A percentile compares a stretch with the other conserved stretches of the same genome.
These are phyloP conservation scores for Populus deltoides DNA, from an alignment of 345 rosid species.

Conservation along the genomic window DNA sequence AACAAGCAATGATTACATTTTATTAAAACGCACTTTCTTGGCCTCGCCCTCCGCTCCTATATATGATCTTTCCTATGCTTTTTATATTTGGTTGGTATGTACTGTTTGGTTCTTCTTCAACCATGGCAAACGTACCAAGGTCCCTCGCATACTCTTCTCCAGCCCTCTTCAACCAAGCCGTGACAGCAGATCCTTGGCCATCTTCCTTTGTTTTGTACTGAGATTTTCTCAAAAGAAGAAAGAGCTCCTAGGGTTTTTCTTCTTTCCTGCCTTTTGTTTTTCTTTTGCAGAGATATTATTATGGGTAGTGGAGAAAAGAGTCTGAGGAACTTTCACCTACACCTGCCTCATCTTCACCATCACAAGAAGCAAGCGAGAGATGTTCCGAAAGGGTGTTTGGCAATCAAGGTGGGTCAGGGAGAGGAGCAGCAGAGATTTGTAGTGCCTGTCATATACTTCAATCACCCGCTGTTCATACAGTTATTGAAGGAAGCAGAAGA, in stretches of 20 bases:
- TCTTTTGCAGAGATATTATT: background rate
- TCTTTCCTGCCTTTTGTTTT: background rate
- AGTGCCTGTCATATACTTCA: conserved; percentile 32
- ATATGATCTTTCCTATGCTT: background rate
- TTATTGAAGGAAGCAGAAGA: conserved; percentile 32
- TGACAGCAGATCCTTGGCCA: conserved; percentile 45
- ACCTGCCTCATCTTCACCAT: conserved; percentile 17
- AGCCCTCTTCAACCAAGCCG: conserved; percentile 26
- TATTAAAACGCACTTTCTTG: conserved; percentile 11
- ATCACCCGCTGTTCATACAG: conserved; percentile 29
- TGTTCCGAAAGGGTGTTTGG: conserved; percentile 31
- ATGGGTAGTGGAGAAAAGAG: conserved; percentile 48
- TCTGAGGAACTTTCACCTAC: conserved; percentile 16
- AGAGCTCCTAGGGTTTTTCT: background rate
- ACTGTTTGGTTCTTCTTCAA: conserved; percentile 9
- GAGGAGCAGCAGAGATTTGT: conserved; percentile 33
- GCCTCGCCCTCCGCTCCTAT: background rate
- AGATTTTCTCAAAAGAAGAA: conserved; percentile 8
- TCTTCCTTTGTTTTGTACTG: conserved; percentile 24
- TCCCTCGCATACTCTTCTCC: conserved; percentile 36
- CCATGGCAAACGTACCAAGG: conserved; percentile 40
- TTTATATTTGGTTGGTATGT: conserved; percentile 20
- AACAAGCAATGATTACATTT: conserved; percentile 6
- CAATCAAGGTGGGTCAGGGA: conserved; percentile 30
- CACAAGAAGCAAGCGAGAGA: conserved; percentile 19